These are phyloP conservation scores for Talaromyces adpressus DNA, from an alignment of 495 filamentous ascomycete genomes.

Conservation along the genomic window DNA sequence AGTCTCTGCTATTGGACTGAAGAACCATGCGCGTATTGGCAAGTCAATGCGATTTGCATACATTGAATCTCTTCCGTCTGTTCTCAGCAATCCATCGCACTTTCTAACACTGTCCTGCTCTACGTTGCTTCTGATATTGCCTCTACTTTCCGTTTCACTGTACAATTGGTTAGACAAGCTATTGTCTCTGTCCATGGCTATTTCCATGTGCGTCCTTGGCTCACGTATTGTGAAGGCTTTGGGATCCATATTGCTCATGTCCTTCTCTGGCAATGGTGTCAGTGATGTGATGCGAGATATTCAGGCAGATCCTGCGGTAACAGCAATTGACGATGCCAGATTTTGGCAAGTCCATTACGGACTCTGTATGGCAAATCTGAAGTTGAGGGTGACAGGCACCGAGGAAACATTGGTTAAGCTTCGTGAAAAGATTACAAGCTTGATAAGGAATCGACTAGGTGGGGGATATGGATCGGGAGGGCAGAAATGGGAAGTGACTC, in stretches of 20 bases:
- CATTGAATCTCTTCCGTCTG: conserved; percentile 70
- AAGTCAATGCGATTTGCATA: conserved; percentile 73
- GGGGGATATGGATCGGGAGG: conserved; percentile 81
- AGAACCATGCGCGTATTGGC: conserved; percentile 91
- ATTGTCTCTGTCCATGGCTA: conserved; percentile 70
- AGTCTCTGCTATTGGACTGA: conserved; percentile 76
- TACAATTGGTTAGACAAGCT: conserved; percentile 76
- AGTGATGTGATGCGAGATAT: conserved; percentile 76
- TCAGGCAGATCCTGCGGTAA: conserved; percentile 67
- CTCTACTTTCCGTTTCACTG: conserved; percentile 67
- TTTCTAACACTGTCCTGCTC: conserved; percentile 87
- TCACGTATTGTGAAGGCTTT: conserved; percentile 73
- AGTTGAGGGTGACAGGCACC: conserved; percentile 60
- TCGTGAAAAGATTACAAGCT: conserved; percentile 62
- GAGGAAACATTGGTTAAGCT: conserved; percentile 62
- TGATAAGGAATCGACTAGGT: conserved; percentile 80
- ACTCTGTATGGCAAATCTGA: conserved; percentile 89
- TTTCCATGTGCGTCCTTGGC: conserved; percentile 82
- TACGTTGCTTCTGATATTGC: conserved; percentile 71
- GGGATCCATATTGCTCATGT: conserved; percentile 93
- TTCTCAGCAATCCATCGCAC: conserved; percentile 88
- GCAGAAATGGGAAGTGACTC: conserved; percentile 78
- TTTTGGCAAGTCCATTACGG: conserved; percentile 99
- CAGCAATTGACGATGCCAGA: conserved; percentile 74
- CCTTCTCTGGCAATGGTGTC: conserved; percentile 62